Evolutionary conservation across 139 green algal species (phyloP), one percentile per base, ranked within the genome.

Genomic region (Tetradesmus lagerheimii): DNA sequence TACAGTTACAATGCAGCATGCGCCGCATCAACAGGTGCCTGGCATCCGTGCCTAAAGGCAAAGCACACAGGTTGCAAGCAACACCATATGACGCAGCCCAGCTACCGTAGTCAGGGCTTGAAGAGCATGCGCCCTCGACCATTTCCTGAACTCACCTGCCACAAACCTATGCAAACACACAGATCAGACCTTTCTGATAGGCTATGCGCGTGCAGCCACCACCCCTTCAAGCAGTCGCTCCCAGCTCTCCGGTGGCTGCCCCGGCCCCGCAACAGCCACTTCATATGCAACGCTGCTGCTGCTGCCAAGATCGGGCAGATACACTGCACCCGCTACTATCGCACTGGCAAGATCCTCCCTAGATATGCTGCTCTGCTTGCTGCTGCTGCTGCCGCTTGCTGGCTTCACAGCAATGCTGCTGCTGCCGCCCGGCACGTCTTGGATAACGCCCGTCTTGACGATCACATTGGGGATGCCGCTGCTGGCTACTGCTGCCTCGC

Each of bases 301-400:
- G 35, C 35, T 31, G 29, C 53, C 66, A 43, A 89, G 9, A 20
- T n/a, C 29, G 9, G 66, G 50, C 41, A 89, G 16, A 9, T 53
- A 35, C 34, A 87, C 37, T 29, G 82, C 82, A 77, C 53, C 71
- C 20, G 66, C 84, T 39, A 81, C 84, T 12, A 89, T 35, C 6
- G 84, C 84, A 66, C 66, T 83, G 3, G 84, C 84, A 27, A 89
- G 66, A 66, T 89, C 84, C 18, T 89, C 84, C 37, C 84, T 66
- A 6, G 66, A 75, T 50, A 89, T 89, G 50, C 82, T 83, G 41
- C 64, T 80, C 50, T 76, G 84, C 84, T 89, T 57, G 39, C 38
- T 64, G 84, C 84, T 57, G 67, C 67, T 89, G 84, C 66, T 50
- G 66, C 84, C 20, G 84, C 23, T n/a, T 31, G 77, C 25, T n/a